Evolutionary conservation across 805 yeast genomes (phyloP).

Genomic region (Wickerhamomyces alni): DNA sequence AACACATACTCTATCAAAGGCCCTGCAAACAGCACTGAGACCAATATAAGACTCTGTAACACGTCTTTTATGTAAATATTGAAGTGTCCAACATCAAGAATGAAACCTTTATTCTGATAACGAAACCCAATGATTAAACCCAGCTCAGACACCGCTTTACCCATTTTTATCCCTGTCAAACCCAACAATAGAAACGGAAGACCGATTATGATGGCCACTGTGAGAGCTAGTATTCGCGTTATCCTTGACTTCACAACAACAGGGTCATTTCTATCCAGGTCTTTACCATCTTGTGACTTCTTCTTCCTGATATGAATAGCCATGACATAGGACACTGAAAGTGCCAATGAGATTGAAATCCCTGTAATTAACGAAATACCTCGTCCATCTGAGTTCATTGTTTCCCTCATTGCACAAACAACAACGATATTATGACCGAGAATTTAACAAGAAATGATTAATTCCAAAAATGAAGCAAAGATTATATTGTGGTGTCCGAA

Average conservation of each 20-base stretch:
- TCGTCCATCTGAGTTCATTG: neutral
- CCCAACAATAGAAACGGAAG: constrained; percentile 9
- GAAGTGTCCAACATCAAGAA: constrained; percentile 1
- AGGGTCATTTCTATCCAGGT: constrained; percentile 35
- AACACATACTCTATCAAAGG: constrained; percentile 35
- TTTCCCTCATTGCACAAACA: no score
- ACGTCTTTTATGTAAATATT: constrained; percentile 14
- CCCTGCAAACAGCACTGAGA: constrained; percentile 40
- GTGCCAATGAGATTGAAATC: constrained; percentile 22
- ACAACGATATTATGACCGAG: no score
- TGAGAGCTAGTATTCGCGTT: constrained; percentile 24
- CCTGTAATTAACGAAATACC: constrained; percentile 10
- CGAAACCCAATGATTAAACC: constrained; percentile 35
- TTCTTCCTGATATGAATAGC: constrained; percentile 28
- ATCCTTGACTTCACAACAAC: constrained; percentile 37
- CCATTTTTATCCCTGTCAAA: constrained; percentile 4
- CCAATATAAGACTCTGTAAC: constrained; percentile 22
- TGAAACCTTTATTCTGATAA: constrained; percentile 2
- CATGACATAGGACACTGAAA: constrained; percentile 43
- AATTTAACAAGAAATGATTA: no score
- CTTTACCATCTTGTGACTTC: constrained; percentile 13
- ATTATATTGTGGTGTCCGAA: neutral
- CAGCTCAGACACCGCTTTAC: constrained; percentile 13
- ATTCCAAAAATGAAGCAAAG: neutral
- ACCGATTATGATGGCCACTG: constrained; percentile 1